Evolutionary conservation across 169 alveolate genomes (phyloP).

Genomic region (Plasmodium billcollinsi): DNA sequence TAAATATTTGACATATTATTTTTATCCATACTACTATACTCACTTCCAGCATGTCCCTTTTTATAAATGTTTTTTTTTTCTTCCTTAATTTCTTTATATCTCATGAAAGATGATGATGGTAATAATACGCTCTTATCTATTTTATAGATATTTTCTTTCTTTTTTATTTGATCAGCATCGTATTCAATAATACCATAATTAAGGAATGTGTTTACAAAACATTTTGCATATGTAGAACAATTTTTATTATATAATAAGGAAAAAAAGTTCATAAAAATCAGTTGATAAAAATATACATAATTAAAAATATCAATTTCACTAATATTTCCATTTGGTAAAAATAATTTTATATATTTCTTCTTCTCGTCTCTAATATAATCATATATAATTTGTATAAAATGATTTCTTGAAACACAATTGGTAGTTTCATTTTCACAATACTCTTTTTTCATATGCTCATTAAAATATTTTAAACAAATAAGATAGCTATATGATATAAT

Average conservation of each 20-base stretch:
- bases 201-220: slow-evolving; percentile 46
- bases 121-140: background rate
- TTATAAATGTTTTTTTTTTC: background rate
- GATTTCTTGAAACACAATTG: background rate
- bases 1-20: background rate
- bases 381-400: slow-evolving; percentile 20
- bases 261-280: slow-evolving; percentile 62
- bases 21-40: background rate
- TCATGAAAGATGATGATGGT: no score
- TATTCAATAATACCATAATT: slow-evolving; percentile 65
- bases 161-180: slow-evolving; percentile 16
- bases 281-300: slow-evolving; percentile 56
- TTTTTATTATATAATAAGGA: slow-evolving; percentile 67
- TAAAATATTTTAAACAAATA: slow-evolving; percentile 50
- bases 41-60: background rate
- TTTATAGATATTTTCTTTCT: background rate
- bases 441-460: slow-evolving; percentile 1
- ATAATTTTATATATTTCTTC: slow-evolving; percentile 2
- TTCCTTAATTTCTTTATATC: no score
- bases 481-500: slow-evolving; percentile 59
- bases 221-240: slow-evolving; percentile 50
- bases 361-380: slow-evolving; percentile 49
- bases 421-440: background rate
- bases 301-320: slow-evolving; percentile 9
- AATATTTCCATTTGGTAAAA: background rate